phyloP scores from a whole-genome alignment of 2,329 filamentous ascomycete species.

The Diaporthe caulivora region DNA sequence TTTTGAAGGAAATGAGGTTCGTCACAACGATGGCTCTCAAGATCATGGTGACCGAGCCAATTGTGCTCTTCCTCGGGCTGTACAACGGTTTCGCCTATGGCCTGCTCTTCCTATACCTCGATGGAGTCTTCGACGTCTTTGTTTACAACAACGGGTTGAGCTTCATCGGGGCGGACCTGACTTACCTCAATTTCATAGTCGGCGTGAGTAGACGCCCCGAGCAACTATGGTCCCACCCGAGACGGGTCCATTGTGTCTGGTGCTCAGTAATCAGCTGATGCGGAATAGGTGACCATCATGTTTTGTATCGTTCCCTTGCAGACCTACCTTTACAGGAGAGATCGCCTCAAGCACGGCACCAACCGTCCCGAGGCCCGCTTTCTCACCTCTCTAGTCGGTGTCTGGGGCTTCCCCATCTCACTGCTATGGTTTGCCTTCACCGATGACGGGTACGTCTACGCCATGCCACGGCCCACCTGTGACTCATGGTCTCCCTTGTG shows the following conservation, averaged over 20 bases:
- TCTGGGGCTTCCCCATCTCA: conserved; percentile 57
- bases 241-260: not conserved
- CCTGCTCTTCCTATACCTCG: conserved; percentile 56
- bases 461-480: not conserved
- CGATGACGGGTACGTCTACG: conserved; percentile 49
- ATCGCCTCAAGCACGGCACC: conserved; percentile 50
- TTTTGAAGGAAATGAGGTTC: conserved; percentile 54
- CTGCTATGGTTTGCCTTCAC: conserved; percentile 59
- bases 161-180: conserved; percentile 54
- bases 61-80: conserved; percentile 53
- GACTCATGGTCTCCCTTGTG: not conserved
- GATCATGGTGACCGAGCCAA: conserved; percentile 57
- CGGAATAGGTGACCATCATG: conserved; percentile 47
- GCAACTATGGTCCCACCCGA: not conserved
- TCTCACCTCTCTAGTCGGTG: conserved; percentile 54
- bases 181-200: conserved; percentile 57
- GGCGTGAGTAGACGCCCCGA: conserved; percentile 46
- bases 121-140: conserved; percentile 58
- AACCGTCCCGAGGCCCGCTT: conserved; percentile 57
- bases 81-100: conserved; percentile 59
- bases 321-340: conserved; percentile 54
- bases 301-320: conserved; percentile 57
- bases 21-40: conserved; percentile 56
- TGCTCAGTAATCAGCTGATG: not conserved
- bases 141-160: conserved; percentile 55